phyloP scores from a whole-genome alignment of 805 yeast species.

The Wickerhamomyces bovis region DNA sequence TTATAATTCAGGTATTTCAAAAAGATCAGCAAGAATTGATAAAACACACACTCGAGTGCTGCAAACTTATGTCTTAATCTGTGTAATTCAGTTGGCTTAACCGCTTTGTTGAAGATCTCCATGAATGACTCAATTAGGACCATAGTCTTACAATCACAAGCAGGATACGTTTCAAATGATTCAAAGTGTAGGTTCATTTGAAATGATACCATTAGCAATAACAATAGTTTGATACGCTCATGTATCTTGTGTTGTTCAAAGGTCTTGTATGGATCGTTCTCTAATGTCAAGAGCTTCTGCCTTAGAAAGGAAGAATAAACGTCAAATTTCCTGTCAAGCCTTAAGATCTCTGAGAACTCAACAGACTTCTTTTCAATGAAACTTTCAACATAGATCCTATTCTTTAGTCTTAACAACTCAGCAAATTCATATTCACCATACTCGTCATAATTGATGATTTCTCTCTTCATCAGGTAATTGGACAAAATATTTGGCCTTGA shows the following conservation, averaged over 20 bases:
- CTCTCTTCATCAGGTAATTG: conserved; percentile 7
- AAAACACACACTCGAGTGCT: conserved; percentile 14
- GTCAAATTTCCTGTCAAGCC: conserved; percentile 13
- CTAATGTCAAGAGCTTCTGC: not conserved
- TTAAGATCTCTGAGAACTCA: conserved; percentile 5
- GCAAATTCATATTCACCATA: conserved; percentile 15
- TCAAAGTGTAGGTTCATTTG: conserved; percentile 17
- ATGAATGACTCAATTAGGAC: not conserved
- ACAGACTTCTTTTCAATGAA: conserved; percentile 1
- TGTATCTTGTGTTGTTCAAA: not conserved
- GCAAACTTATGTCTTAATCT: conserved; percentile 12
- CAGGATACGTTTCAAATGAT: conserved; percentile 8
- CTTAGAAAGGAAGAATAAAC: conserved; percentile 6
- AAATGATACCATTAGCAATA: conserved; percentile 7
- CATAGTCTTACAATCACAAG: conserved; percentile 13
- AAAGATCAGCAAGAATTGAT: conserved; percentile 18
- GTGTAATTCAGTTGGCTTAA: conserved; percentile 2
- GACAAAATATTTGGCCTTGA: conserved; percentile 18
- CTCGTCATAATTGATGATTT: conserved; percentile 5
- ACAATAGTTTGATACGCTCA: conserved; percentile 4
- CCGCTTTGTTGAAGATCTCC: conserved; percentile 1
- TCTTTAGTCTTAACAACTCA: conserved; percentile 14
- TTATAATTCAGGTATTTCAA: conserved; percentile 19
- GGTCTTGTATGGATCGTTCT: not conserved
- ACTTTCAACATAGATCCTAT: conserved; percentile 12